These are phyloP conservation scores for Rhodotorula sp. DNA, from an alignment of 1,284 basidiomycete genomes.

Conservation along the genomic window DNA sequence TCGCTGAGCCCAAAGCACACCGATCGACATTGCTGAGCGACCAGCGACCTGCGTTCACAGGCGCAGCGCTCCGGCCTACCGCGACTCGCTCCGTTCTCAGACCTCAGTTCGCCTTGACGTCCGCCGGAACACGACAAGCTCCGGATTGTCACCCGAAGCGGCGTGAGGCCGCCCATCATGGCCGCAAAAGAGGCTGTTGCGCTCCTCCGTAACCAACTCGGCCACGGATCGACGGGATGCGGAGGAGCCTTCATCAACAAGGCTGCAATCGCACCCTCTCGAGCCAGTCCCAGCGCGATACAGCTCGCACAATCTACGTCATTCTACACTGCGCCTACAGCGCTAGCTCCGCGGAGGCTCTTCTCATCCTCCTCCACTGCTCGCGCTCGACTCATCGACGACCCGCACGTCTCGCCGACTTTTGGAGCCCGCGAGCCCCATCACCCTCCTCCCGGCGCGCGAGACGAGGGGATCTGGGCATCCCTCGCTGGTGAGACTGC, in stretches of 20 bases:
- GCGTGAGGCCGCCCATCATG: no score
- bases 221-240: no score
- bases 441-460: neutral
- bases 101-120: neutral
- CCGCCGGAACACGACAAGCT: neutral
- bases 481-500: neutral
- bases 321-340: neutral
- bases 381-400: neutral
- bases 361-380: slow-evolving; percentile 43
- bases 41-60: no score
- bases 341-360: neutral
- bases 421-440: neutral
- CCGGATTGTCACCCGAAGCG: neutral
- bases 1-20: no score
- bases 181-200: no score
- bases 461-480: neutral
- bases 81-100: no score
- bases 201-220: no score
- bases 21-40: no score
- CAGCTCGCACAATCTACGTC: neutral
- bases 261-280: neutral
- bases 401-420: neutral
- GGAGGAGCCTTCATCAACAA: neutral
- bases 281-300: neutral
- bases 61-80: no score